Evolutionary conservation across 352 stramenopile species (phyloP).

Genomic region (Globisporangium nunn): DNA sequence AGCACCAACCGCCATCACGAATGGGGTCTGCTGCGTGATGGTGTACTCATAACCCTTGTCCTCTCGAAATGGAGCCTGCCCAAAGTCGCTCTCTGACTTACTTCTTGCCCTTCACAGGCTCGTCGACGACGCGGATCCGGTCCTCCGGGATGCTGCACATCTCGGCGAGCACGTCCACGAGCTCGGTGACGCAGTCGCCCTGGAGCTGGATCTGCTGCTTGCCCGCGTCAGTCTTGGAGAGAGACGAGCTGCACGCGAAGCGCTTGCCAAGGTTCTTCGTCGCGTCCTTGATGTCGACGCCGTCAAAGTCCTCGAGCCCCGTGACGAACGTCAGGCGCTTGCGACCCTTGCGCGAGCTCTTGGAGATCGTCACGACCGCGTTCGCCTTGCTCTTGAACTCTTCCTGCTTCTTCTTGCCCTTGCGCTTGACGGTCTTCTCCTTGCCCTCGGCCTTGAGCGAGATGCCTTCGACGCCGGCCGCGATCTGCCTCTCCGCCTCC

Average conservation of each 20-base stretch:
- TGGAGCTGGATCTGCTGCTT: conserved; percentile 82
- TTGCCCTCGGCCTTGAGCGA: conserved; percentile 58
- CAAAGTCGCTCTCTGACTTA: conserved; percentile 1
- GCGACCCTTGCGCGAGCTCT: conserved; percentile 66
- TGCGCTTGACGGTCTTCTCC: conserved; percentile 75
- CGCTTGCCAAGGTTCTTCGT: conserved; percentile 75
- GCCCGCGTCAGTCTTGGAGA: conserved; percentile 68
- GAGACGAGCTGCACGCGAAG: conserved; percentile 76
- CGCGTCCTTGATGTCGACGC: conserved; percentile 79
- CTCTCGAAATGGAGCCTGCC: neutral
- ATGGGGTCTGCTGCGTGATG: neutral
- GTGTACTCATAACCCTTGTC: neutral
- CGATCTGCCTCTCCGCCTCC: conserved; percentile 75
- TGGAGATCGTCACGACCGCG: conserved; percentile 56
- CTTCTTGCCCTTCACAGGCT: conserved; percentile 54
- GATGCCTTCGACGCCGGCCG: conserved; percentile 67
- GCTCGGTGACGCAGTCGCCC: conserved; percentile 67
- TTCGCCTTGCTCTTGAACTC: conserved; percentile 67
- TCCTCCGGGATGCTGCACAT: conserved; percentile 74
- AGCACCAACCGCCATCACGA: too few species aligned
- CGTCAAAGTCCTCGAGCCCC: conserved; percentile 73
- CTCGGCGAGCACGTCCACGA: conserved; percentile 66
- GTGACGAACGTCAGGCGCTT: conserved; percentile 82
- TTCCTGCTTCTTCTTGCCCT: conserved; percentile 77
- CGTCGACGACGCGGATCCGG: conserved; percentile 65